A percentile compares a stretch with the other conserved stretches of the same genome.
These are phyloP conservation scores for Ophiostoma triangulosporum DNA, from an alignment of 2,329 filamentous ascomycete species.

Conservation along the genomic window DNA sequence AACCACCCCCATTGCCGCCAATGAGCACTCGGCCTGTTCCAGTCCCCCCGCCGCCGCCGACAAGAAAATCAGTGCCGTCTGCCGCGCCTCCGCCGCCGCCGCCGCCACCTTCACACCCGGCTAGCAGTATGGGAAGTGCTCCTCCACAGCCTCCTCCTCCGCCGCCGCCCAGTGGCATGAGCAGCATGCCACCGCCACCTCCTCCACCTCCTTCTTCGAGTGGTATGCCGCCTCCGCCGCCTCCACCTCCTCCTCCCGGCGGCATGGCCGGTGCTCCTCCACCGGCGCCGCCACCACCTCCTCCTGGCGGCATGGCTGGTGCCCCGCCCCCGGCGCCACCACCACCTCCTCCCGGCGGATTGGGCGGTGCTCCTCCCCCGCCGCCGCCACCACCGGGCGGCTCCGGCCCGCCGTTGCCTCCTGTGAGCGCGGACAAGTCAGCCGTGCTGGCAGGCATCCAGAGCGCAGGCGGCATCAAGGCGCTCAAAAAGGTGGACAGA, in stretches of 20 bases:
- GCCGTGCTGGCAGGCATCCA: constrained; percentile 62
- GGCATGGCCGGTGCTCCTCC: constrained; percentile 21
- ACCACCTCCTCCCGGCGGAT: constrained; percentile 25
- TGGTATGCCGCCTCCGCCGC: constrained; percentile 29
- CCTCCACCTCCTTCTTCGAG: constrained; percentile 25
- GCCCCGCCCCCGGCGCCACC: constrained; percentile 33
- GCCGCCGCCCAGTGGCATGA: constrained; percentile 15
- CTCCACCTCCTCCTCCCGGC: constrained; percentile 29
- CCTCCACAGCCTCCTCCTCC: constrained; percentile 26
- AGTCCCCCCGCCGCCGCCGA: constrained; percentile 30
- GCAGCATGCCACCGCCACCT: constrained; percentile 15
- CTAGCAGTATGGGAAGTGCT: constrained; percentile 15
- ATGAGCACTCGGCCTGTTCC: constrained; percentile 38
- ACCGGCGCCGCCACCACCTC: constrained; percentile 23
- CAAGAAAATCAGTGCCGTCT: constrained; percentile 20
- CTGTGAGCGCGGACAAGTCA: constrained; percentile 33
- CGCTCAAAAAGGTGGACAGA: constrained; percentile 64
- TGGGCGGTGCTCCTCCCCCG: constrained; percentile 30
- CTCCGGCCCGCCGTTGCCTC: constrained; percentile 34
- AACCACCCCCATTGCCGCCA: constrained; percentile 37
- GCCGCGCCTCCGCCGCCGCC: constrained; percentile 19
- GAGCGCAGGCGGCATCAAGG: constrained; percentile 49
- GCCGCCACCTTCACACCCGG: neutral
- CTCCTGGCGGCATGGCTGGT: constrained; percentile 14
- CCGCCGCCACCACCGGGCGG: constrained; percentile 30